Evolutionary conservation across 164 flowering plant genomes (phyloP).

Genomic region (Santalum album): DNA sequence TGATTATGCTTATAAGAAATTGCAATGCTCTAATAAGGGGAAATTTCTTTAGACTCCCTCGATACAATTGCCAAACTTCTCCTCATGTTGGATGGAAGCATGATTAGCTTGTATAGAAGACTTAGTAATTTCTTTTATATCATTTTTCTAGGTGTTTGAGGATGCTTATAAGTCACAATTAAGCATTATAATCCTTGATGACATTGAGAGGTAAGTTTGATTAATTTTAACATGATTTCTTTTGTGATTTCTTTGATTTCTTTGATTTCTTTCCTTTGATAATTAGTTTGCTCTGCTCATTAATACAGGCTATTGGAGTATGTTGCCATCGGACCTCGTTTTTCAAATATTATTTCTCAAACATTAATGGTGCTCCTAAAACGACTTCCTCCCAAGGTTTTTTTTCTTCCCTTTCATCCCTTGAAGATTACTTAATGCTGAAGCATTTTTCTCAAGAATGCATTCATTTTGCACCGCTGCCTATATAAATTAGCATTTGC

Average conservation of each 20-base stretch:
- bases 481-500: too few species aligned
- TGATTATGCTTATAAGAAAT: neutral
- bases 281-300: neutral
- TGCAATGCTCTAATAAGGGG: neutral
- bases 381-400: constrained; percentile 91
- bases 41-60: neutral
- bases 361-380: constrained; percentile 83
- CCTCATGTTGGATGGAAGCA: too few species aligned
- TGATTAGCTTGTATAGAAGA: neutral
- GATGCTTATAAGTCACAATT: constrained; percentile 95
- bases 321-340: constrained; percentile 90
- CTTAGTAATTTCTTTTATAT: neutral
- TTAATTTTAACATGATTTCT: constrained; percentile 5
- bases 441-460: too few species aligned
- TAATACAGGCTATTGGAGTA: constrained; percentile 71
- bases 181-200: constrained; percentile 88
- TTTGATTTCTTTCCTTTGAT: neutral
- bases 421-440: neutral
- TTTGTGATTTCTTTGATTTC: too few species aligned
- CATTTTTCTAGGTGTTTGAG: constrained; percentile 67
- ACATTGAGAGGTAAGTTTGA: constrained; percentile 75
- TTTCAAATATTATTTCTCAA: constrained; percentile 83
- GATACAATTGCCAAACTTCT: too few species aligned
- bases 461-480: neutral
- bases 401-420: neutral